Evolutionary conservation across 345 rosid genomes (phyloP), one percentile per base, ranked within the genome.

Genomic region (Citrus glauca): DNA sequence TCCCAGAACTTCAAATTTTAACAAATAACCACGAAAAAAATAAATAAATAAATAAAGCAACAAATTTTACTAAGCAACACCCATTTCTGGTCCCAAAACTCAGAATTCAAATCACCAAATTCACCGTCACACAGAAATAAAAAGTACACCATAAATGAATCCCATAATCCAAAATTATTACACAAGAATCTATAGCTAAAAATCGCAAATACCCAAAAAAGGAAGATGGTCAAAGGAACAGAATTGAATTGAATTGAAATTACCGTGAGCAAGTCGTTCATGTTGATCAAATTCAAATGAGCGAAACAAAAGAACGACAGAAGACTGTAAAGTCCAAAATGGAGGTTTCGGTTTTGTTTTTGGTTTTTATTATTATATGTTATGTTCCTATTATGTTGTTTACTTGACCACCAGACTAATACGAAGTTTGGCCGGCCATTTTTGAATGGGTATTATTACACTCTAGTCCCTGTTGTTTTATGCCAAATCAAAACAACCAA

Each of bases 191-290:
- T 17, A 28, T 5, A 42, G 25, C 13, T 17, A 11, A 74, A 55
- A 73, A 30, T 60, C 45, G 28, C 0, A 9, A n/a, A 53, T n/a
- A 48, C 62, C 42, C 67, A 75, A 53, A 19, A 53, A 16, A 16
- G 60, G 7, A 53, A 48, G 20, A 16, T 20, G 60, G 55, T 1
- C 2, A 55, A 63, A 45, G 42, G n/a, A 53, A 5, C 25, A 48
- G 45, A 7, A 28, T 66, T 35, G 9, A 68, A 60, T 38, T 1
- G 33, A 75, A 71, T 6, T 7, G 45, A 55, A 25, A 69, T 80
- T 75, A 88, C 87, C 85, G 84, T 75, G 66, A 87, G 87, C 71
- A 87, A 71, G 77, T 87, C 88, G 83, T 87, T 87, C 90, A 87
- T 87, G 69, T 55, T 84, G 70, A 70, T 74, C 30, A 32, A 75